Base-by-base conservation (phyloP, 1,139 yeast species). In the Hemisphaericaspora lyxosophila region DNA sequence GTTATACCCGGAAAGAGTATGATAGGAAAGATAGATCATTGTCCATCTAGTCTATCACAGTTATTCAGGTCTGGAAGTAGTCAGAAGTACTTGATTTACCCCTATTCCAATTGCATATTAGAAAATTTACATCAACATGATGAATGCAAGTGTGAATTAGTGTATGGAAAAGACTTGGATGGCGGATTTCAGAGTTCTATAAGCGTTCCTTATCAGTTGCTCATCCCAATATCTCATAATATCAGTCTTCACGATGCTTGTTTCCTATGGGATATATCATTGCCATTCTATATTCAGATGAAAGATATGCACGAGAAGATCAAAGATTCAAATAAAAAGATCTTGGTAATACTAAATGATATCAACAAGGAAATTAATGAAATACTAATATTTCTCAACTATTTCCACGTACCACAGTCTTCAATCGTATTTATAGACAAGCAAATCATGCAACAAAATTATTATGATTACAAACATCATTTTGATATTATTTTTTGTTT, bases 151-250 rank as follows among this genome's bases (percentile, higher is more conserved):
- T 45, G 47, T 16, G 45, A 49, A 27, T 53, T 59, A 43, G 58
- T 55, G n/a, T 63, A 64, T 46, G 75, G 75, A 1, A 42, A 44
- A 7, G 63, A 63, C 33, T 38, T 69, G 6, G 66, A 68, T 38
- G 75, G 75, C 4, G 75, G 75, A 1, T 47, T 70, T 17, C 74
- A 69, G 43, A 73, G 67, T 35, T 63, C 48, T 41, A 43, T 70
- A 13, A 57, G 57, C 32, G 55, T 69, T 25, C 64, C 71, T 0
- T 43, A 45, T 22, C 48, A 58, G 24, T 47, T 60, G 6, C 48
- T 66, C 28, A 44, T 68, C 3, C 48, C 49, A 15, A 46, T 68
- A 1, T 72, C 73, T 2, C 48, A 46, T 4, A 55, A 52, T 36
- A 53, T 67, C 11, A 62, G 70, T 39, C 49, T 63, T 16, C 75